These are phyloP conservation scores for Anaeramoeba ignava DNA, from an alignment of 78 protist genomes.

Conservation along the genomic window DNA sequence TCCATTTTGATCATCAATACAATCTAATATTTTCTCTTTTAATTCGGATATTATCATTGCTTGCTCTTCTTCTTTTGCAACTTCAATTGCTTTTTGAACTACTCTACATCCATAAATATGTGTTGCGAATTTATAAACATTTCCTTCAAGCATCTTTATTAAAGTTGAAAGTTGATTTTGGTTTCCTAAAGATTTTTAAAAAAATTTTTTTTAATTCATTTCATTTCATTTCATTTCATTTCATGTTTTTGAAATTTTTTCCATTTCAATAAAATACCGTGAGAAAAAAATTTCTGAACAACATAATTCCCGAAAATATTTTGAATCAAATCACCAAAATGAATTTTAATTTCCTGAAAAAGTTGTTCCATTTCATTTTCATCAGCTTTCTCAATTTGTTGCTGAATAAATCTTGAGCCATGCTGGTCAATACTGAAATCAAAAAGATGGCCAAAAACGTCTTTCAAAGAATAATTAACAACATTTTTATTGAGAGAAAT, in stretches of 20 bases:
- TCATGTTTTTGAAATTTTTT: no score
- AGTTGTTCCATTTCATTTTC: conserved; percentile 56
- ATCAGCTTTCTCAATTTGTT: conserved; percentile 64
- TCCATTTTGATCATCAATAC: conserved; percentile 97
- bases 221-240: no score
- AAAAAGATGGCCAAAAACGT: no score
- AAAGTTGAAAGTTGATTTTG: no score
- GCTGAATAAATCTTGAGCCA: conserved; percentile 94
- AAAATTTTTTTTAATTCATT: no score
- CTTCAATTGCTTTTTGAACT: conserved; percentile 66
- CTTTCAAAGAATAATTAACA: no score
- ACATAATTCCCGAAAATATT: conserved; percentile 99
- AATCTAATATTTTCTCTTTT: conserved; percentile 55
- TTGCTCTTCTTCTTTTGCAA: conserved; percentile 19
- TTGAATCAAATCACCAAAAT: conserved; percentile 53
- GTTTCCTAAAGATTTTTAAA: no score
- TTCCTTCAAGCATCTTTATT: no score
- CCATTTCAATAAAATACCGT: no score
- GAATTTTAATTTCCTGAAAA: conserved; percentile 61
- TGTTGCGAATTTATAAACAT: conserved; percentile 59
- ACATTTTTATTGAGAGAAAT: no score
- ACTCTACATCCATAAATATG: conserved; percentile 98
- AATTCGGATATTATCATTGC: conserved; percentile 62
- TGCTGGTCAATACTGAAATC: conserved; percentile 83
- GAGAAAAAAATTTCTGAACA: conserved; percentile 91